Conservation (phyloP, 2,329 filamentous ascomycete genomes). For the Epichloe glyceriae region DNA sequence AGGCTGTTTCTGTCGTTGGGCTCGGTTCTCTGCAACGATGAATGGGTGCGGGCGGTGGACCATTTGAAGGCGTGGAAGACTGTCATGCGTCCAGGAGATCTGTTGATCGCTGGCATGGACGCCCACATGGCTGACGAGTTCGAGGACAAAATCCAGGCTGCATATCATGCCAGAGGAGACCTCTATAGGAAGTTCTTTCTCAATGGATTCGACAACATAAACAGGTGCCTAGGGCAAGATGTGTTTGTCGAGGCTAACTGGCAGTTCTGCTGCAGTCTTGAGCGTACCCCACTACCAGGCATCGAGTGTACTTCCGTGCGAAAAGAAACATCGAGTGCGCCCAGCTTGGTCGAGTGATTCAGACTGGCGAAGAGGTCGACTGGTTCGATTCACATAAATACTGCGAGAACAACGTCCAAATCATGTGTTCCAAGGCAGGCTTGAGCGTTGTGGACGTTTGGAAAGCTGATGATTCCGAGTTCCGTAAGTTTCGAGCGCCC, state of each 20-base stretch:
- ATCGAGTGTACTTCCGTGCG: constrained; percentile 27
- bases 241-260: constrained; percentile 25
- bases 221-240: constrained; percentile 20
- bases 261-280: constrained; percentile 24
- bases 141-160: constrained; percentile 25
- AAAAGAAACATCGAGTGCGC: constrained; percentile 19
- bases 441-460: constrained; percentile 23
- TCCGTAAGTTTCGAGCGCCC: constrained; percentile 18
- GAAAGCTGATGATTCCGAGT: constrained; percentile 25
- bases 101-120: constrained; percentile 29
- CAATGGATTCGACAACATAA: constrained; percentile 26
- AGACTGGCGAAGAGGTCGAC: constrained; percentile 23
- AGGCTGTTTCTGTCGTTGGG: constrained; percentile 28
- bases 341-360: constrained; percentile 14
- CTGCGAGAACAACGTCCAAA: constrained; percentile 20
- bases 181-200: constrained; percentile 24
- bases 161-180: constrained; percentile 25
- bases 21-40: constrained; percentile 29
- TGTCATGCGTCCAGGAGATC: constrained; percentile 21
- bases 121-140: constrained; percentile 21
- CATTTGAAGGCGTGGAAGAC: constrained; percentile 24
- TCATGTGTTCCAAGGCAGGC: constrained; percentile 27
- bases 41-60: constrained; percentile 21
- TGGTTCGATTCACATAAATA: constrained; percentile 34
- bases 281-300: constrained; percentile 23